phyloP scores from a whole-genome alignment of 2,329 filamentous ascomycete species.

The Monosporascus sp. region DNA sequence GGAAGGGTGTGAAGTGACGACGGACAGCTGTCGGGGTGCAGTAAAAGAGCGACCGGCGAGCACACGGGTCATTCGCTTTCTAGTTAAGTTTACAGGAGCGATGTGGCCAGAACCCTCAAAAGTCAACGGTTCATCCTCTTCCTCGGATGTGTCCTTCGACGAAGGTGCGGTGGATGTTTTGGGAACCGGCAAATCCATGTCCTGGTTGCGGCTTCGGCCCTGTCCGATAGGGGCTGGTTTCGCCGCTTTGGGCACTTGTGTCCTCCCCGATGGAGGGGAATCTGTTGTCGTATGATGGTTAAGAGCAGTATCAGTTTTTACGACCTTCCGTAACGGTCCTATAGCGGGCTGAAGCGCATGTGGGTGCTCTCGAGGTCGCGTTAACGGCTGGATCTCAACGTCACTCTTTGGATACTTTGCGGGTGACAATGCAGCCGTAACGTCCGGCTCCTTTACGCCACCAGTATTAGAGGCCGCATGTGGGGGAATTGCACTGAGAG shows the following conservation, averaged over 20 bases:
- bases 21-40: slow-evolving; percentile 35
- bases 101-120: slow-evolving; percentile 24
- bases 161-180: neutral
- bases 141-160: slow-evolving; percentile 4
- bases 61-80: slow-evolving; percentile 23
- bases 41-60: slow-evolving; percentile 30
- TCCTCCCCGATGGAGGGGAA: neutral
- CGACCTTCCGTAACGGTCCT: no score
- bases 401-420: neutral
- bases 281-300: neutral
- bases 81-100: slow-evolving; percentile 21
- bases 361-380: neutral
- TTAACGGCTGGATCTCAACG: neutral
- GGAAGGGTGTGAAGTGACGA: slow-evolving; percentile 37
- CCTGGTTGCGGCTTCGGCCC: neutral
- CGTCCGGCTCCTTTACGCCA: neutral
- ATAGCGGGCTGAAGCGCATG: no score
- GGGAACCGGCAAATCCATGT: neutral
- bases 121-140: slow-evolving; percentile 15
- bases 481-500: no score
- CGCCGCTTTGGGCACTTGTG: no score
- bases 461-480: no score
- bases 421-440: no score
- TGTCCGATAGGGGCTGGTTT: neutral
- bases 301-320: neutral